Percentiles rank a stretch among this genome's conserved stretches.
phyloP scores from a whole-genome alignment of 169 alveolate species.

The Cyclospora cayetanensis region DNA sequence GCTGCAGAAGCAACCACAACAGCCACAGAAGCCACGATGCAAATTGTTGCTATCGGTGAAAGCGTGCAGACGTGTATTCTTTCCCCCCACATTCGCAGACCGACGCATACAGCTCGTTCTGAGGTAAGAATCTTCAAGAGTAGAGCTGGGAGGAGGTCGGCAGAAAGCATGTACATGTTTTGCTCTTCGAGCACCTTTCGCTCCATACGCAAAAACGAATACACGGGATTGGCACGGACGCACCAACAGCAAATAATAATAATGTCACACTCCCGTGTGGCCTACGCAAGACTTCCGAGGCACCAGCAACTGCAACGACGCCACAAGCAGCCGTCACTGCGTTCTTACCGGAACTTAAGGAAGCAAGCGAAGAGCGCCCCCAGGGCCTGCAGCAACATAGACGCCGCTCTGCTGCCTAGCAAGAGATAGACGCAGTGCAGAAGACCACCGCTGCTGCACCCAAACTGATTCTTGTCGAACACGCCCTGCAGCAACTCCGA shows the following conservation, averaged over 20 bases:
- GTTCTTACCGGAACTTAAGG: slow-evolving; percentile 71
- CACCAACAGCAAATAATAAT: too few relatives aligned
- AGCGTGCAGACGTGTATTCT: too few relatives aligned
- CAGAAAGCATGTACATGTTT: too few relatives aligned
- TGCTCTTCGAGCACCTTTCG: too few relatives aligned
- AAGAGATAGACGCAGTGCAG: slow-evolving; percentile 95
- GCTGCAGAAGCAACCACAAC: slow-evolving; percentile 49
- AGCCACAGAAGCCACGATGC: background rate
- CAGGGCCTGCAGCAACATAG: slow-evolving; percentile 83
- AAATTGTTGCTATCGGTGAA: too few relatives aligned
- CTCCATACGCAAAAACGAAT: too few relatives aligned
- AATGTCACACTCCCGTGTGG: background rate
- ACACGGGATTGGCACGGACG: too few relatives aligned
- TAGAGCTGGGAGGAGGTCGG: too few relatives aligned
- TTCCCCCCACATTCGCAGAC: too few relatives aligned
- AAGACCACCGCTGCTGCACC: slow-evolving; percentile 96
- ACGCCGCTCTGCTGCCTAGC: slow-evolving; percentile 94
- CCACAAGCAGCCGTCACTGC: background rate
- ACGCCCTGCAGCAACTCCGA: slow-evolving; percentile 97
- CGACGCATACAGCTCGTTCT: too few relatives aligned
- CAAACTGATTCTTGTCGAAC: slow-evolving; percentile 96
- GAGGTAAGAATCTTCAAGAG: too few relatives aligned
- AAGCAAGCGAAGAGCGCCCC: slow-evolving; percentile 68
- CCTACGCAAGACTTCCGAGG: background rate
- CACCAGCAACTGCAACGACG: background rate